Evolutionary conservation across 176 grass and related monocot species (phyloP), one percentile per base, ranked within the genome.

Genomic region (Typha latifolia): DNA sequence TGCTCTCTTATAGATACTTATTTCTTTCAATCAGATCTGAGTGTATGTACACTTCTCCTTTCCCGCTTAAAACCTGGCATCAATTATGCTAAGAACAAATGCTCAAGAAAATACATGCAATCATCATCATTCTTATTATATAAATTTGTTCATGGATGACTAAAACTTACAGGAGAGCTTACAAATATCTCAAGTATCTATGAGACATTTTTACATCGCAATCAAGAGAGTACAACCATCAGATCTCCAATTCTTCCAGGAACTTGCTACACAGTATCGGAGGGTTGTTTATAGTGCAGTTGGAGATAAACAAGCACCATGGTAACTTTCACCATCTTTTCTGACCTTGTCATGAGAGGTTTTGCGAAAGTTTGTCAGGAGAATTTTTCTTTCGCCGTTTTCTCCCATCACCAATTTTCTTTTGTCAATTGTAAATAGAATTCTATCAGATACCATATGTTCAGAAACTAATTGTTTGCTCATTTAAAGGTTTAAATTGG

Each of bases 241-340:
- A 23, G 78, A 97, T 87, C 72, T 84, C 20, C 80, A 80, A 72
- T 92, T 92, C 48, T 97, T 89, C 43, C 66, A 74, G 67, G 72
- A 86, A 47, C 93, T 97, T 20, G 93, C 85, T 12, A 61, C 37
- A 2, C 69, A 77, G 48, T 97, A 80, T 68, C 59, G 85, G 32
- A 75, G 93, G 82, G 78, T 79, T 0, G 79, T 96, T 49, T 76
- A 78, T 59, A 26, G 47, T n/a, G 11, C 61, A 13, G 12, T 22
- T 10, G 53, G 49, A 72, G 78, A 72, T 18, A 31, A 78, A 32
- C 78, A 67, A 64, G 16, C 19, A 56, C 16, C 52, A n/a, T 5
- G 14, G 51, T 53, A 53, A 53, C 51, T n/a, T 53, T n/a, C 16
- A 4, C 13, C 16, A 53, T n/a, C 16, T 53, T 15, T 51, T 53